These are phyloP conservation scores for Tubosaeta sp. DNA, from an alignment of 768 basidiomycete genomes.

Conservation along the genomic window DNA sequence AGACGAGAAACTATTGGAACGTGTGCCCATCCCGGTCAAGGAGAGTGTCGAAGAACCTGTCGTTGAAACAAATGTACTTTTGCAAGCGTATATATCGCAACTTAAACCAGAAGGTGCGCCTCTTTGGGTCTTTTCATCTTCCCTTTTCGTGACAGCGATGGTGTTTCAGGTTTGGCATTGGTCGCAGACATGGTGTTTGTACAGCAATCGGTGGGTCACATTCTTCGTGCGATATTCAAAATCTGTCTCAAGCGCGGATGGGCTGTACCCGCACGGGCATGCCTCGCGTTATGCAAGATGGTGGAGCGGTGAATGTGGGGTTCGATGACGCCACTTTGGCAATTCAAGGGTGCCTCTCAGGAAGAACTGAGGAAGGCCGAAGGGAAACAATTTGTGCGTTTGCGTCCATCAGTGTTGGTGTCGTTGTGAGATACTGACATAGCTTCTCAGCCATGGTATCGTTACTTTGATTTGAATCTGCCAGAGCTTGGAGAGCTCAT, in stretches of 20 bases:
- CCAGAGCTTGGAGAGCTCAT: slow-evolving; percentile 95
- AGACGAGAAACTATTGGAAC: slow-evolving; percentile 74
- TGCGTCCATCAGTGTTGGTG: slow-evolving; percentile 21
- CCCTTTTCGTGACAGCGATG: slow-evolving; percentile 30
- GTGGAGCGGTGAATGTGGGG: slow-evolving; percentile 91
- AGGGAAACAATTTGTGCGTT: slow-evolving; percentile 90
- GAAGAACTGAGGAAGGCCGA: slow-evolving; percentile 90
- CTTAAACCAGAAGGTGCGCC: slow-evolving; percentile 79
- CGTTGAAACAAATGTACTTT: slow-evolving; percentile 93
- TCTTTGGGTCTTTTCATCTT: not conserved
- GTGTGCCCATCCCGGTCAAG: slow-evolving; percentile 69
- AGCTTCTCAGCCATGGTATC: slow-evolving; percentile 75
- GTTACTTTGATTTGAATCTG: slow-evolving; percentile 89
- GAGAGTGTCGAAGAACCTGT: slow-evolving; percentile 95
- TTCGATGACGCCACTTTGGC: slow-evolving; percentile 94
- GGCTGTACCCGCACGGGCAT: slow-evolving; percentile 89
- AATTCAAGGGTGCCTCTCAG: slow-evolving; percentile 86
- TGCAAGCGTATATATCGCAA: slow-evolving; percentile 92
- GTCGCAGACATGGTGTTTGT: slow-evolving; percentile 95
- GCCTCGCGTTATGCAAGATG: slow-evolving; percentile 95
- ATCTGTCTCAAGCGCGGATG: slow-evolving; percentile 97
- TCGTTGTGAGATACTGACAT: not conserved
- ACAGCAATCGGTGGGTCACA: slow-evolving; percentile 95
- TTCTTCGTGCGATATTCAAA: slow-evolving; percentile 94
- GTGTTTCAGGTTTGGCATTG: slow-evolving; percentile 62